Evolutionary conservation across 179 eudicot genomes (phyloP).

Genomic region (Sideroxylon spinosum): DNA sequence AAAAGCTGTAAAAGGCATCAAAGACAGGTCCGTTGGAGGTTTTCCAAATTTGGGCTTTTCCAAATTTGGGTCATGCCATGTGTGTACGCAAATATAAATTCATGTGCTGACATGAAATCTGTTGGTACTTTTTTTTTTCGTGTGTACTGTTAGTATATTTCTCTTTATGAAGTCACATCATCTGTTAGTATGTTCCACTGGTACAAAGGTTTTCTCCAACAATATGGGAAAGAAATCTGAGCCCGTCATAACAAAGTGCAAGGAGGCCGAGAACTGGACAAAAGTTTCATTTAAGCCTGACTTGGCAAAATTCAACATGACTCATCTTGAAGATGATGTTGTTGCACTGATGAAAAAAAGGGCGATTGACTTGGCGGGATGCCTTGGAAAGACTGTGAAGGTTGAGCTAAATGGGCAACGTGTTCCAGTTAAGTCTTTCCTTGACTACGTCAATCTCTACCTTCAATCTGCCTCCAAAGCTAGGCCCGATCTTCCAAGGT

Average conservation of each 20-base stretch:
- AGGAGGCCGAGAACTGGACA: constrained; percentile 82
- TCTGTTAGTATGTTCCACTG: neutral
- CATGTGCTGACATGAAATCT: neutral
- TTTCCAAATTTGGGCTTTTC: neutral
- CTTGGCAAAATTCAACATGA: constrained; percentile 71
- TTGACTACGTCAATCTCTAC: constrained; percentile 66
- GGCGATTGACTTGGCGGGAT: constrained; percentile 80
- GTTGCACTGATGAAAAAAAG: constrained; percentile 91
- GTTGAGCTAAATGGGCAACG: constrained; percentile 59
- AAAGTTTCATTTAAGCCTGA: constrained; percentile 89
- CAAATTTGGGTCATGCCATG: neutral
- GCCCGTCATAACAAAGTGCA: constrained; percentile 61
- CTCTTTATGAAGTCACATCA: neutral
- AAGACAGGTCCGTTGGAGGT: neutral
- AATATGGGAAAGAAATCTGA: constrained; percentile 75
- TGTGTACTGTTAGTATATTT: neutral
- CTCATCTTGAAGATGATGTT: constrained; percentile 69
- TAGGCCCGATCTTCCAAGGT: constrained; percentile 49
- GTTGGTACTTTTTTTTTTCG: neutral
- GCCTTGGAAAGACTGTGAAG: constrained; percentile 74
- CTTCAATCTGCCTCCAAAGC: constrained; percentile 37
- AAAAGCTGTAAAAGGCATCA: neutral
- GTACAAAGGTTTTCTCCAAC: constrained; percentile 54
- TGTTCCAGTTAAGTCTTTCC: constrained; percentile 72
- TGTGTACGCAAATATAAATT: neutral